Percentiles rank a stretch among this genome's conserved stretches.
These are phyloP conservation scores for Aspergillus eucalypticola DNA, from an alignment of 2,329 filamentous ascomycete genomes.

Conservation along the genomic window DNA sequence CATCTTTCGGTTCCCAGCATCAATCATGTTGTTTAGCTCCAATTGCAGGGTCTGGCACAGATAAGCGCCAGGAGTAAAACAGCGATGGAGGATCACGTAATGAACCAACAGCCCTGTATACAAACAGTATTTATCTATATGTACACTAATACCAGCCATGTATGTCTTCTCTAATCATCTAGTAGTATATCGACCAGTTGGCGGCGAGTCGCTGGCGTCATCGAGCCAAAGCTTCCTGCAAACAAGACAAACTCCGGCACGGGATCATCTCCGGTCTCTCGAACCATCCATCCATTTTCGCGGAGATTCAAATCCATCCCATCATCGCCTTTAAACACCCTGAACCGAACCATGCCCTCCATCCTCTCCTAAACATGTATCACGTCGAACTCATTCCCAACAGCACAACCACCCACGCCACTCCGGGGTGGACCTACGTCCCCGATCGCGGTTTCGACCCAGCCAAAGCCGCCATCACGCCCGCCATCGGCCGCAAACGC, in stretches of 20 bases:
- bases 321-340: too few relatives aligned
- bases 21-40: not conserved
- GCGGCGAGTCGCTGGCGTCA: not conserved
- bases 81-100: not conserved
- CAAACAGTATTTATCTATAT: not conserved
- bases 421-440: slow-evolving; percentile 91
- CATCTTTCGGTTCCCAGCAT: not conserved
- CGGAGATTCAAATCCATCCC: not conserved
- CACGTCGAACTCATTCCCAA: slow-evolving; percentile 78
- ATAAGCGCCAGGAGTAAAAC: not conserved
- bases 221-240: slow-evolving; percentile 12
- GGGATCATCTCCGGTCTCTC: not conserved
- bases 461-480: slow-evolving; percentile 56
- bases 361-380: slow-evolving; percentile 50
- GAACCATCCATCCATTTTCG: not conserved
- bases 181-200: not conserved
- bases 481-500: slow-evolving; percentile 65
- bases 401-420: slow-evolving; percentile 65
- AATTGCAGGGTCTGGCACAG: slow-evolving; percentile 1
- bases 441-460: slow-evolving; percentile 68
- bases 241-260: slow-evolving; percentile 22
- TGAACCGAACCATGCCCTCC: not conserved
- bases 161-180: not conserved
- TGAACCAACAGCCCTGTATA: not conserved
- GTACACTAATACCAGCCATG: not conserved